Evolutionary conservation across 768 basidiomycete genomes (phyloP).

Genomic region (Termitomyces sp.): DNA sequence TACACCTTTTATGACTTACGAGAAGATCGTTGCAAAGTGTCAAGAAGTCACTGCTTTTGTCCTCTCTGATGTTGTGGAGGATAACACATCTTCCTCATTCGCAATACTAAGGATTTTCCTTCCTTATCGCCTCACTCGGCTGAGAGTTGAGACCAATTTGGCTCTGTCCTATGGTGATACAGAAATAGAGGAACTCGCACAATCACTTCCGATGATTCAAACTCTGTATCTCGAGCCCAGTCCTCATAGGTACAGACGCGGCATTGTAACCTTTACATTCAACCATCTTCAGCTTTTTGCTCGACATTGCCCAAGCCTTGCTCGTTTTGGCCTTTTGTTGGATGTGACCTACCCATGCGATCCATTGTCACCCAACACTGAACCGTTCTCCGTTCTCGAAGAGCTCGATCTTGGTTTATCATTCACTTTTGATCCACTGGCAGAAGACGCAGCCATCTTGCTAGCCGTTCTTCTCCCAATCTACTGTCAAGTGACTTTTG

Average conservation of each 20-base stretch:
- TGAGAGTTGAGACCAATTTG: background rate
- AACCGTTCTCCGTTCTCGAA: background rate
- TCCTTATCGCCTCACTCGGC: background rate
- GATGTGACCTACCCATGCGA: background rate
- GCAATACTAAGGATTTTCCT: background rate
- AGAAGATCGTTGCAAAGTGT: background rate
- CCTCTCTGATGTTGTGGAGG: background rate
- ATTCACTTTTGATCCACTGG: background rate
- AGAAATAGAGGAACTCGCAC: background rate
- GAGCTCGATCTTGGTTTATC: background rate
- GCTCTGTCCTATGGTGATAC: background rate
- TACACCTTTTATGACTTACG: background rate
- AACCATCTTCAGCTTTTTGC: background rate
- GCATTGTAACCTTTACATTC: background rate
- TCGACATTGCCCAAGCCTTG: background rate
- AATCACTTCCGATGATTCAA: background rate
- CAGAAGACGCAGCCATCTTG: background rate
- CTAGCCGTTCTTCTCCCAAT: background rate
- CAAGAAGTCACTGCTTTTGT: background rate
- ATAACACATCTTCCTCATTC: background rate
- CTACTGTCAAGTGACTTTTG: background rate
- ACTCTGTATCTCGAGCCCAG: background rate
- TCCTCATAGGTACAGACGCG: rapidly evolving
- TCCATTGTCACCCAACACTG: background rate
- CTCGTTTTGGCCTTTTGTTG: background rate